A percentile compares a stretch with the other conserved stretches of the same genome.
Evolutionary conservation across 2,329 filamentous ascomycete species (phyloP).

Genomic region (Cryphonectria radicalis): DNA sequence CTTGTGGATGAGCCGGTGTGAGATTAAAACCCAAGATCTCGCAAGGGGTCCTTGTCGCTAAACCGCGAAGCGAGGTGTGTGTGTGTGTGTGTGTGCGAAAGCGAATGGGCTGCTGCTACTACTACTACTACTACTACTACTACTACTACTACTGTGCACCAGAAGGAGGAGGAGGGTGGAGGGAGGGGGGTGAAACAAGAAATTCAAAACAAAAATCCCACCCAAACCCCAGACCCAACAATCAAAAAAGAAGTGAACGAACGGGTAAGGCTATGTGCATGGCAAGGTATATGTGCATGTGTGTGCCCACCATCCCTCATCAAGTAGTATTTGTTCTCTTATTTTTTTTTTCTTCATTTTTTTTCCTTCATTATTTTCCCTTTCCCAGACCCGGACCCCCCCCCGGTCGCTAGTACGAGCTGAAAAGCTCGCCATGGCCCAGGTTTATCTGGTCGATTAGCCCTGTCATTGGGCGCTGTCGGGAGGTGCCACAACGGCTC

Average conservation of each 20-base stretch:
- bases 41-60: background rate
- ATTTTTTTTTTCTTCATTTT: background rate
- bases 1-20: conserved; percentile 2
- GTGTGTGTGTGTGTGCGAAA: background rate
- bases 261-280: conserved; percentile 1
- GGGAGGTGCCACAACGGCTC: conserved; percentile 22
- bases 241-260: background rate
- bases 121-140: too few relatives aligned
- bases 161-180: too few relatives aligned
- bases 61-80: background rate
- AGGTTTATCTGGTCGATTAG: background rate
- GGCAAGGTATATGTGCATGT: background rate
- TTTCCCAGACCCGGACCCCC: background rate
- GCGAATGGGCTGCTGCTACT: too few relatives aligned
- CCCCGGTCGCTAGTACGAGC: background rate
- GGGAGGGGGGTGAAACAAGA: background rate
- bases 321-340: background rate
- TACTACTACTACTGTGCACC: background rate
- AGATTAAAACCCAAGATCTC: background rate
- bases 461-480: conserved; percentile 9
- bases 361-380: background rate
- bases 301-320: background rate
- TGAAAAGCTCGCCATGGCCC: conserved; percentile 6
- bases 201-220: background rate
- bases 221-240: background rate